Percentiles rank a stretch among this genome's conserved stretches.
Conservation (phyloP, 805 yeast genomes). For the Saturnispora ahearnii region DNA sequence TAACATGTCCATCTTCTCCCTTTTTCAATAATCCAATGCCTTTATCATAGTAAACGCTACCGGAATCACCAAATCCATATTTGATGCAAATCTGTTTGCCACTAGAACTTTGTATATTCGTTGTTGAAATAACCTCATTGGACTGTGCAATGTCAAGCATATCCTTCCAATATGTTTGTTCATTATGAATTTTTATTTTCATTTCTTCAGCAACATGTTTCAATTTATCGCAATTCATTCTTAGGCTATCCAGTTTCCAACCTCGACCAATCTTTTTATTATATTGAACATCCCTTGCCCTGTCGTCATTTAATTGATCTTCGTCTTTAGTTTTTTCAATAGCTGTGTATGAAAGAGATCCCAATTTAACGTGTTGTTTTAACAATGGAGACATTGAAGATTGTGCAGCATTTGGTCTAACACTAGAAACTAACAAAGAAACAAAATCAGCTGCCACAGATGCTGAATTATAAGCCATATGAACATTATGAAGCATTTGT, state of each 20-base stretch:
- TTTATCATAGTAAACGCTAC: conserved; percentile 62
- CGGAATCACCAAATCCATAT: conserved; percentile 88
- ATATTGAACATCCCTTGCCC: conserved; percentile 14
- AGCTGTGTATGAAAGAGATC: conserved; percentile 47
- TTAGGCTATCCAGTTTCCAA: conserved; percentile 74
- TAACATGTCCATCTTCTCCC: conserved; percentile 33
- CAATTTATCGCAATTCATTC: conserved; percentile 44
- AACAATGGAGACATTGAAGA: conserved; percentile 83
- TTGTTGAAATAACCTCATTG: conserved; percentile 59
- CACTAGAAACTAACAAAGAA: conserved; percentile 69
- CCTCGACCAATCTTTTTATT: conserved; percentile 47
- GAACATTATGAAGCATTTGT: conserved; percentile 44
- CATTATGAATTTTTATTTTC: conserved; percentile 46
- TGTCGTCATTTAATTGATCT: conserved; percentile 11
- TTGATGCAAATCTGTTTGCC: conserved; percentile 54
- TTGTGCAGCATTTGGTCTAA: conserved; percentile 77
- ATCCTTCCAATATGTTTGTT: conserved; percentile 60
- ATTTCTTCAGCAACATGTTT: conserved; percentile 43
- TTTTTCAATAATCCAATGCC: conserved; percentile 70
- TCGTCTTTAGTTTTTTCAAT: conserved; percentile 15
- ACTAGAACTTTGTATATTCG: conserved; percentile 15
- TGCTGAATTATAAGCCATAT: conserved; percentile 76
- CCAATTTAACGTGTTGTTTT: conserved; percentile 63
- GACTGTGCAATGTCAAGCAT: conserved; percentile 33
- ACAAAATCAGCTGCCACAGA: conserved; percentile 83